Percentiles rank a stretch among this genome's conserved stretches.
Conservation (phyloP, 129 eudicot species). For the Centaurea solstitialis region DNA sequence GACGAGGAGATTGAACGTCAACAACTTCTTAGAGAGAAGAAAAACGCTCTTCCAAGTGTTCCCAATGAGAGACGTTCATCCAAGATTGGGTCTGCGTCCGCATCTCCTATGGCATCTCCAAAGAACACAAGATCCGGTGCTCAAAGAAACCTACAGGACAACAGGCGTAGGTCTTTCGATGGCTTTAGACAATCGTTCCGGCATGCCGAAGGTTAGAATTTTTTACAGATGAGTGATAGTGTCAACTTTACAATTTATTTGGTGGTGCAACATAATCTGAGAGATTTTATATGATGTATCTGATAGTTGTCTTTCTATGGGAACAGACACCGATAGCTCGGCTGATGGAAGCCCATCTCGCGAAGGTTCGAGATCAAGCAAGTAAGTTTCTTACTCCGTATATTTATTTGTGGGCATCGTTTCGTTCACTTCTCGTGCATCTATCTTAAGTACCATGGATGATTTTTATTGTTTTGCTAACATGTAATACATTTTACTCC, state of each 20-base stretch:
- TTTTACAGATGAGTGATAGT: constrained; percentile 13
- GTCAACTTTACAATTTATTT: constrained; percentile 20
- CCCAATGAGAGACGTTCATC: constrained; percentile 43
- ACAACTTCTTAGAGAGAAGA: constrained; percentile 51
- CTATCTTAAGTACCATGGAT: not conserved
- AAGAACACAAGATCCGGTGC: constrained; percentile 20
- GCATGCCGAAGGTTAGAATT: constrained; percentile 39
- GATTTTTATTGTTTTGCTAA: not conserved
- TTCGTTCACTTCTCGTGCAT: not conserved
- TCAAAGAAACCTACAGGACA: constrained; percentile 21
- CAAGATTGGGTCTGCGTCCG: constrained; percentile 49
- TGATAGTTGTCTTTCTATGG: constrained; percentile 50
- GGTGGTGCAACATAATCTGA: constrained; percentile 40
- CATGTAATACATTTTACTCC: not conserved
- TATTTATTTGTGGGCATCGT: not conserved
- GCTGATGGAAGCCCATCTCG: constrained; percentile 38
- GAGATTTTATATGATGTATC: constrained; percentile 38
- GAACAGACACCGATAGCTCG: constrained; percentile 69
- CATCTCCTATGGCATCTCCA: constrained; percentile 35
- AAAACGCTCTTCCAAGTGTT: constrained; percentile 14
- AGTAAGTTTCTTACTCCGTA: constrained; percentile 37
- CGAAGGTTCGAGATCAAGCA: constrained; percentile 43
- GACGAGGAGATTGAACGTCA: constrained; percentile 81
- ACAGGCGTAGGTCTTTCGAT: constrained; percentile 39
- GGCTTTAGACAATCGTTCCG: constrained; percentile 37